Evolutionary conservation across 2,329 filamentous ascomycete genomes (phyloP).

Genomic region (Fusarium sp.): DNA sequence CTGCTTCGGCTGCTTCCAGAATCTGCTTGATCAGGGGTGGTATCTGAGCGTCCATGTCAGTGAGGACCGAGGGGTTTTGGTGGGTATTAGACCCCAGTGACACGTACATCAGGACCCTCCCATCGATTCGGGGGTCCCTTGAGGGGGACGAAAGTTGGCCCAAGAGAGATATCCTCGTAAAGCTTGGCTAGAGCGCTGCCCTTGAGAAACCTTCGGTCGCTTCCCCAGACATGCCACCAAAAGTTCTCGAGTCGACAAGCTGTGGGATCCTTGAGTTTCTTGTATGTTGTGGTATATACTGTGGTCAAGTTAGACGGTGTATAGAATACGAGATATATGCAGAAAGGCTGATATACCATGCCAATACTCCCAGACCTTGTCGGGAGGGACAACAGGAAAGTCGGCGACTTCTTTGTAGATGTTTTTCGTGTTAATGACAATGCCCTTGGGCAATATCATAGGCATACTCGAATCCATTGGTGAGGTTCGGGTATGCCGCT

Average conservation of each 20-base stretch:
- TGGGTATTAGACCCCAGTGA: slow-evolving; percentile 6
- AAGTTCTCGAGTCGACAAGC: slow-evolving; percentile 71
- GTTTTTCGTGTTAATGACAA: slow-evolving; percentile 63
- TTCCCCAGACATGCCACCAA: slow-evolving; percentile 75
- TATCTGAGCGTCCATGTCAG: slow-evolving; percentile 38
- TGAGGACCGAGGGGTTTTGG: slow-evolving; percentile 4
- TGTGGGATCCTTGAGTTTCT: slow-evolving; percentile 69
- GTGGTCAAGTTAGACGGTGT: slow-evolving; percentile 16
- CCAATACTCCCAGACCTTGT: slow-evolving; percentile 67
- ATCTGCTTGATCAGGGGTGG: slow-evolving; percentile 44
- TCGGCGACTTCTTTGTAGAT: slow-evolving; percentile 66
- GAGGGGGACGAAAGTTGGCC: slow-evolving; percentile 67
- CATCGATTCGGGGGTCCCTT: slow-evolving; percentile 64
- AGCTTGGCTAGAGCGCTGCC: slow-evolving; percentile 64
- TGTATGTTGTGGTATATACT: slow-evolving; percentile 72
- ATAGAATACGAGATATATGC: neutral
- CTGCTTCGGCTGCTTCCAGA: slow-evolving; percentile 38
- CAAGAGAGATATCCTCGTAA: slow-evolving; percentile 68
- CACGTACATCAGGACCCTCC: slow-evolving; percentile 60
- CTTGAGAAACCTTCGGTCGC: slow-evolving; percentile 63
- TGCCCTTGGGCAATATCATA: slow-evolving; percentile 66
- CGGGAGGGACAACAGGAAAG: slow-evolving; percentile 60
- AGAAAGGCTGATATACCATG: slow-evolving; percentile 57
- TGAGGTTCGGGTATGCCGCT: slow-evolving; percentile 6
- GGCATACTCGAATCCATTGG: slow-evolving; percentile 51